These are phyloP conservation scores for Fusarium proliferatum DNA, from an alignment of 2,329 filamentous ascomycete species.

Conservation along the genomic window DNA sequence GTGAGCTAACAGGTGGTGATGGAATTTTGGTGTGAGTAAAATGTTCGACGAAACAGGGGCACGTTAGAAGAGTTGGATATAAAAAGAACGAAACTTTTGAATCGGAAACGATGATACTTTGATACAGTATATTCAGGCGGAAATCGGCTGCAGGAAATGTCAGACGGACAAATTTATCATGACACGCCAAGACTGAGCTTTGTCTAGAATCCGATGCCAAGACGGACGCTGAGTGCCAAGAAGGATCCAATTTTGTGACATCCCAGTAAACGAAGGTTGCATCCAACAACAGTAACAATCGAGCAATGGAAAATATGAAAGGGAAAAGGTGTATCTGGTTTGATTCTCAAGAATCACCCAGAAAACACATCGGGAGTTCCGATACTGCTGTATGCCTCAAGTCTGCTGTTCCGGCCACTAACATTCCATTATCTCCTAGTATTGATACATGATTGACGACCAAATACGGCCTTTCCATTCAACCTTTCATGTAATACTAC, in stretches of 20 bases:
- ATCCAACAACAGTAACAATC: background rate
- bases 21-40: background rate
- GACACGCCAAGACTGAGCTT: conserved; percentile 33
- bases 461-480: background rate
- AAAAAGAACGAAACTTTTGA: background rate
- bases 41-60: background rate
- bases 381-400: background rate
- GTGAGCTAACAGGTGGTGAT: background rate
- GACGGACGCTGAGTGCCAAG: conserved; percentile 22
- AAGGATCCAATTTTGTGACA: conserved; percentile 6
- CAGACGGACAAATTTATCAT: conserved; percentile 21
- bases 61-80: background rate
- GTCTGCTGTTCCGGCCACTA: background rate
- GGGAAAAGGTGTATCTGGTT: background rate
- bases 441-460: background rate
- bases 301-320: background rate
- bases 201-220: conserved; percentile 32
- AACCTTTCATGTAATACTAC: background rate
- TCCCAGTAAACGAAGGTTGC: background rate
- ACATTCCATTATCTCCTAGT: too few relatives aligned
- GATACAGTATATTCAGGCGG: background rate
- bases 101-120: background rate
- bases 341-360: background rate
- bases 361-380: background rate
- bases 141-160: background rate